Evolutionary conservation across 345 rosid genomes (phyloP).

Genomic region (Raphanus sativus): DNA sequence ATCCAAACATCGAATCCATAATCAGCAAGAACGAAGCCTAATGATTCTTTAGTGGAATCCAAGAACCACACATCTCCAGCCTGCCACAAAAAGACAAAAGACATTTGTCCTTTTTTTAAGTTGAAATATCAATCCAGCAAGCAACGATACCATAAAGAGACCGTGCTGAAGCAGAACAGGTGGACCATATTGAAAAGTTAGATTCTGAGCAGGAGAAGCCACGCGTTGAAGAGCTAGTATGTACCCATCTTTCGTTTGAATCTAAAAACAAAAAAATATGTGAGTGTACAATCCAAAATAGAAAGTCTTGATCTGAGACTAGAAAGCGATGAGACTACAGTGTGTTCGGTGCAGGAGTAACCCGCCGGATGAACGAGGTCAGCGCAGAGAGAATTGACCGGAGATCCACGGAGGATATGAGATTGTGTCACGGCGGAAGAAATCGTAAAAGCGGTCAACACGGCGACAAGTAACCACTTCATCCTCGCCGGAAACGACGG

Average conservation of each 20-base stretch:
- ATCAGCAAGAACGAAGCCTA: slow-evolving; percentile 88
- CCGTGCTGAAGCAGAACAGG: slow-evolving; percentile 94
- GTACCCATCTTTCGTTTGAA: slow-evolving; percentile 81
- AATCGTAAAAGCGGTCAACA: background rate
- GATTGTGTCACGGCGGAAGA: slow-evolving; percentile 18
- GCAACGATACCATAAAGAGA: slow-evolving; percentile 66
- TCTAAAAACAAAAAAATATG: slow-evolving; percentile 38
- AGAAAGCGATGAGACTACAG: slow-evolving; percentile 43
- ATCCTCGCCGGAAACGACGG: slow-evolving; percentile 18
- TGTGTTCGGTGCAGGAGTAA: slow-evolving; percentile 75
- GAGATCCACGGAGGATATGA: slow-evolving; percentile 33
- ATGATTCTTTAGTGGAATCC: slow-evolving; percentile 60
- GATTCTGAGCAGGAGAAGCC: slow-evolving; percentile 44
- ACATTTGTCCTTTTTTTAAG: slow-evolving; percentile 3
- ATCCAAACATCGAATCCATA: slow-evolving; percentile 93
- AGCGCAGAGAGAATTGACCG: slow-evolving; percentile 54
- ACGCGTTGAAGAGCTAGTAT: slow-evolving; percentile 78
- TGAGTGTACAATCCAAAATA: background rate
- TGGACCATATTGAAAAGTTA: slow-evolving; percentile 40
- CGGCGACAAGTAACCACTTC: slow-evolving; percentile 14
- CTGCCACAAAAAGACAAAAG: slow-evolving; percentile 39
- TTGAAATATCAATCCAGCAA: background rate
- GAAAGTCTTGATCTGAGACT: background rate
- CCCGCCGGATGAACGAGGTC: slow-evolving; percentile 66
- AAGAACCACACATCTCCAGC: slow-evolving; percentile 91